Conservation (phyloP, 495 filamentous ascomycete species). For the Xylaria bambusicola region DNA sequence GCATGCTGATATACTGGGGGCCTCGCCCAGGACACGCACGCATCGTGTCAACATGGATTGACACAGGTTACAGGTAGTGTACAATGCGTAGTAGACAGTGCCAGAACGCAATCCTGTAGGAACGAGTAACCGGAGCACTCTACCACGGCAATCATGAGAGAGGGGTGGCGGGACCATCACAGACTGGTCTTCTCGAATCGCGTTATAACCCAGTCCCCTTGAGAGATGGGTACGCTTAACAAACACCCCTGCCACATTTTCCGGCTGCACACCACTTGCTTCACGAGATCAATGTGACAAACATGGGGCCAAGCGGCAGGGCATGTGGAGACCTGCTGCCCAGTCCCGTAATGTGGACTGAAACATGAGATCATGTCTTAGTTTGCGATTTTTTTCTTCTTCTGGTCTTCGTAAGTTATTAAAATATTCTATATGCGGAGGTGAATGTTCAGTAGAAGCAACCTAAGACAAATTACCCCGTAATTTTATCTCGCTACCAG, state of each 20-base stretch:
- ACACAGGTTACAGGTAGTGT: too few species aligned
- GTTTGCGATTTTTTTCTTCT: too few species aligned
- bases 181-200: conserved; percentile 4
- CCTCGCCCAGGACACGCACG: neutral
- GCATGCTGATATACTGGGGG: conserved; percentile 17
- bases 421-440: too few species aligned
- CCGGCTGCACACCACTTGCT: conserved; percentile 1
- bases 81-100: conserved; percentile 5
- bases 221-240: neutral
- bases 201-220: neutral
- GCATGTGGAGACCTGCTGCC: conserved; percentile 8
- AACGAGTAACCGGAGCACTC: neutral
- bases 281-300: conserved; percentile 6
- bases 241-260: conserved; percentile 5
- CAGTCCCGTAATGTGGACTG: neutral
- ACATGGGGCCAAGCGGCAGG: neutral
- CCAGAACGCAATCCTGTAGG: conserved; percentile 13
- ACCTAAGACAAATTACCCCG: too few species aligned
- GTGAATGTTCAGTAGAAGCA: too few species aligned
- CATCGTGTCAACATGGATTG: conserved; percentile 11
- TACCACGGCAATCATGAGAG: conserved; percentile 8
- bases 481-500: too few species aligned
- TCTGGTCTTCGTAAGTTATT: too few species aligned
- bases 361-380: conserved; percentile 5
- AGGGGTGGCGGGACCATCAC: conserved; percentile 11